These are phyloP conservation scores for Alternaria rosae DNA, from an alignment of 2,329 filamentous ascomycete species.

Conservation along the genomic window DNA sequence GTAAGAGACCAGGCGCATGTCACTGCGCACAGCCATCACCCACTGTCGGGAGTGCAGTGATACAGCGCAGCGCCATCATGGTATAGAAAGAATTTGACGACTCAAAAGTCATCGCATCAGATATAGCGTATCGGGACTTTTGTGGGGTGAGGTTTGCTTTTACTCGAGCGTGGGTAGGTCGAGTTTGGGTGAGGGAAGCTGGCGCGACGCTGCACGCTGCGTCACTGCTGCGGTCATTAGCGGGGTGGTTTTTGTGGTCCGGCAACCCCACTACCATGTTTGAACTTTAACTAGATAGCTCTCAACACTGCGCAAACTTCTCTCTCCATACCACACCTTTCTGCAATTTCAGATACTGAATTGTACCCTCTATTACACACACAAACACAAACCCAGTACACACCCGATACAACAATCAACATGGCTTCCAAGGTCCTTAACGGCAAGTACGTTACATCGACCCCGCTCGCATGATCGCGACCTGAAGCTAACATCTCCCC, in stretches of 20 bases:
- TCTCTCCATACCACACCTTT: conserved; percentile 3
- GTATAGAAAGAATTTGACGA: too few species aligned
- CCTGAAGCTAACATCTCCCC: conserved; percentile 11
- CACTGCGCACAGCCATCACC: background rate
- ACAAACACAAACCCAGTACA: background rate
- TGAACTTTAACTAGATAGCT: conserved; percentile 15
- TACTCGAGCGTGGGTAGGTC: conserved; percentile 2
- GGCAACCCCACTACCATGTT: conserved; percentile 17
- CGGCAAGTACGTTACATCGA: conserved; percentile 63
- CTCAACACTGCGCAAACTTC: conserved; percentile 6
- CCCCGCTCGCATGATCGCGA: conserved; percentile 2
- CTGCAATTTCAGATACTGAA: background rate
- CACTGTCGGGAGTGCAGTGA: conserved; percentile 46
- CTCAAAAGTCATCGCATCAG: background rate
- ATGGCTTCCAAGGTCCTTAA: conserved; percentile 55
- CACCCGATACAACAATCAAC: conserved; percentile 11
- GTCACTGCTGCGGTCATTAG: conserved; percentile 21
- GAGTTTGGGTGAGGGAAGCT: conserved; percentile 6
- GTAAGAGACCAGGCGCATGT: background rate
- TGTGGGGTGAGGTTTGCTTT: conserved; percentile 11
- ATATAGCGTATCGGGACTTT: background rate
- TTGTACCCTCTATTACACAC: background rate
- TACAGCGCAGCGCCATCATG: conserved; percentile 9
- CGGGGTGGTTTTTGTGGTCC: conserved; percentile 20
- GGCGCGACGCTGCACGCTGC: conserved; percentile 8